Base-by-base conservation (phyloP, 2,329 filamentous ascomycete species). In the Fonsecaea nubica region DNA sequence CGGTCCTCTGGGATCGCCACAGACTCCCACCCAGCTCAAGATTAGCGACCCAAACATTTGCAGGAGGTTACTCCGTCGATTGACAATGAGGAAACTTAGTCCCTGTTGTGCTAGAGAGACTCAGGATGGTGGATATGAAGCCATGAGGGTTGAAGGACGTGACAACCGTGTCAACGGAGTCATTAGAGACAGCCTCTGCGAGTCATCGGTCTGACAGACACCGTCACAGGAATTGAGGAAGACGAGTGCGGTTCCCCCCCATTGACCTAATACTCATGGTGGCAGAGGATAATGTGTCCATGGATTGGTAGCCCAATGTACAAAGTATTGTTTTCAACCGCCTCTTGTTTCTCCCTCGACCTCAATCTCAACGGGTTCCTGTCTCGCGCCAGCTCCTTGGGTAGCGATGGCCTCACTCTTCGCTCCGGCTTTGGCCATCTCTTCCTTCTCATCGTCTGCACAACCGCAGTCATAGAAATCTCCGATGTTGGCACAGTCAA, bases 381-480 rank as follows among this genome's bases (percentile, higher is more conserved):
- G 63, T 18, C 50, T 64, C 3, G 57, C 12, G 13, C 50, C 32
- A 30, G 67, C 58, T 2, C 65, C 71, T 25, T 67, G 58, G 2
- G 65, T 66, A 18, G 66, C 69, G 40, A 71, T 61, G 21, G 52
- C 50, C 33, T 65, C 67, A 45, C 63, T 70, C 35, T 69, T 67
- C 6, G 58, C 65, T 36, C 66, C 72, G 9, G 68, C 67, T 8
- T 66, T 60, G 15, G 64, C 42, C 42, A 70, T 71, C 9, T 58
- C 73, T 18, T 74, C 77, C 40, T 80, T 78, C 57, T 83, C 82
- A 61, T 87, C 85, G 33, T 86, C 85, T 30, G 82, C 85, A 75
- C 87, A 89, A 36, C 87, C 87, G 72, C 87, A 90, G 73, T 90
- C 87, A 74, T 90, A 90, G 69, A 88, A 88, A 65, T 88, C 86